Evolutionary conservation across 305 asterid genomes (phyloP).

Genomic region (Caryopteris hybrid): DNA sequence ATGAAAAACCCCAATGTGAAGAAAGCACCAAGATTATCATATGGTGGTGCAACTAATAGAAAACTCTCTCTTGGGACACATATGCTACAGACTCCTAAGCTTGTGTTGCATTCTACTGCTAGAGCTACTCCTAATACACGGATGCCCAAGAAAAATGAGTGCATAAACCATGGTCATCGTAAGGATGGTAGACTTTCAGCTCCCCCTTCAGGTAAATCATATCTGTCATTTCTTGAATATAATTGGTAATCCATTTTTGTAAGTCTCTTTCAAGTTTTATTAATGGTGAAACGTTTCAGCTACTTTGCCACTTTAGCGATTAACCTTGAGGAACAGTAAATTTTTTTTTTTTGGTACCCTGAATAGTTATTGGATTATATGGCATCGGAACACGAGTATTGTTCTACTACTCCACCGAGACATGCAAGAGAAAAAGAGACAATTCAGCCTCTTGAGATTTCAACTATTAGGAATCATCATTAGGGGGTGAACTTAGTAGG

Average conservation of each 20-base stretch:
- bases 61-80: constrained; percentile 68
- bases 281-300: background rate
- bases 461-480: background rate
- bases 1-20: constrained; percentile 63
- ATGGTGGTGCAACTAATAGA: constrained; percentile 52
- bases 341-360: background rate
- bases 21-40: constrained; percentile 64
- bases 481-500: background rate
- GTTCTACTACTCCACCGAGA: background rate
- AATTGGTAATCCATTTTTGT: background rate
- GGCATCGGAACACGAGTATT: background rate
- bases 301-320: background rate
- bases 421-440: background rate
- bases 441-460: background rate
- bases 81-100: constrained; percentile 52
- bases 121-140: constrained; percentile 61
- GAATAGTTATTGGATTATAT: background rate
- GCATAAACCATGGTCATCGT: constrained; percentile 28
- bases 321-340: background rate
- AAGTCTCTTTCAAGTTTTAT: background rate
- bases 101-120: constrained; percentile 35
- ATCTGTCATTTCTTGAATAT: background rate
- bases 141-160: constrained; percentile 45
- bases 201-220: constrained; percentile 54
- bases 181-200: constrained; percentile 49